Percentiles rank a stretch among this genome's conserved stretches.
Evolutionary conservation across 352 stramenopile genomes (phyloP).

Genomic region (Phytophthora podocarpi): DNA sequence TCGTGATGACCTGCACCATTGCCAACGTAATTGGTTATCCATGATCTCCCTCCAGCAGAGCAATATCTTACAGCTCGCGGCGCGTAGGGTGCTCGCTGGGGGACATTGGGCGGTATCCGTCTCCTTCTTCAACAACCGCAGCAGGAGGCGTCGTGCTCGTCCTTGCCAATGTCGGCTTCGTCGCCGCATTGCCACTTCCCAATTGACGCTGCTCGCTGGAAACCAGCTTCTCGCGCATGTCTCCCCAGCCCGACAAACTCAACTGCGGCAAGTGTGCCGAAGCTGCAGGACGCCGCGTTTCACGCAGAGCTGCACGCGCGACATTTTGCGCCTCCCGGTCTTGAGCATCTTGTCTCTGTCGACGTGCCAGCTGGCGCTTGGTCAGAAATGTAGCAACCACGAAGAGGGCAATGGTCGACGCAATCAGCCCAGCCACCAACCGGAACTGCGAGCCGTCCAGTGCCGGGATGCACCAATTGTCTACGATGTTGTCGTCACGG

Average conservation of each 20-base stretch:
- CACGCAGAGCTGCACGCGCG: conserved; percentile 11
- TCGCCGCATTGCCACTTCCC: background rate
- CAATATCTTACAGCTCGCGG: conserved; percentile 28
- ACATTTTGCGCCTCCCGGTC: conserved; percentile 16
- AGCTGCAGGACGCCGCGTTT: conserved; percentile 13
- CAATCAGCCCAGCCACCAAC: conserved; percentile 29
- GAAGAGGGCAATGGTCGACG: conserved; percentile 33
- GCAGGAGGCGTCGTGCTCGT: conserved; percentile 16
- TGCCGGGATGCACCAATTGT: conserved; percentile 35
- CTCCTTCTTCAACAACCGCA: conserved; percentile 37
- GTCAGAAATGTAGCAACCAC: conserved; percentile 25
- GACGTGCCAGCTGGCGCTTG: conserved; percentile 27
- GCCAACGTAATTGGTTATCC: background rate
- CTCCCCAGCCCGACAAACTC: conserved; percentile 53
- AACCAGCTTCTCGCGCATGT: conserved; percentile 54
- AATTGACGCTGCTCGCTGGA: conserved; percentile 32
- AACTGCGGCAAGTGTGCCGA: conserved; percentile 36
- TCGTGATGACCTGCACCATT: no score
- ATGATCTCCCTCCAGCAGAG: conserved; percentile 1
- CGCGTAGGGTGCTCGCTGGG: conserved; percentile 26
- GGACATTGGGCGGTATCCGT: conserved; percentile 46
- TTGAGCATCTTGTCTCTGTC: conserved; percentile 13
- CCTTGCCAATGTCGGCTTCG: conserved; percentile 21
- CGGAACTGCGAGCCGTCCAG: conserved; percentile 32
- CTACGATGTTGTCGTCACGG: conserved; percentile 26